Evolutionary conservation across 768 basidiomycete genomes (phyloP).

Genomic region (Kwoniella dendrophila): DNA sequence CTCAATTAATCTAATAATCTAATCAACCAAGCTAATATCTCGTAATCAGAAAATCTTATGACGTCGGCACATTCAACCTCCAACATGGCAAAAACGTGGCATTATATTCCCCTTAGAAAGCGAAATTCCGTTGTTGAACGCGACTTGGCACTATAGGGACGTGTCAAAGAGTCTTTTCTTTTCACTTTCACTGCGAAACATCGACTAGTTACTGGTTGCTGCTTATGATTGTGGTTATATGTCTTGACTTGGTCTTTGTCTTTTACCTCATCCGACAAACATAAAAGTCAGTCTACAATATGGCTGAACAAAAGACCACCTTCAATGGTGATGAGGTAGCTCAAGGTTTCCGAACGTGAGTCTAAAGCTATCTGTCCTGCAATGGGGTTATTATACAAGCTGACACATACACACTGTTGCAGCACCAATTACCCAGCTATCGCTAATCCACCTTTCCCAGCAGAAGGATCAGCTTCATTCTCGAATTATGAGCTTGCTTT

Average conservation of each 20-base stretch:
- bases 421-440: conserved; percentile 51
- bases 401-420: neutral
- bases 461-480: conserved; percentile 56
- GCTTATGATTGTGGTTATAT: no score
- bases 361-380: neutral
- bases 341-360: conserved; percentile 18
- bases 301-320: conserved; percentile 20
- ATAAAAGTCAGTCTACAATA: conserved; percentile 1
- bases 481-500: conserved; percentile 67
- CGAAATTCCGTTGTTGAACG: no score
- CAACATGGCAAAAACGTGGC: no score
- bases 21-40: no score
- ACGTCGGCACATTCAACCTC: conserved; percentile 4
- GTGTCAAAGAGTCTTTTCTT: no score
- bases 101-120: no score
- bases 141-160: no score
- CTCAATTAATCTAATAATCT: no score
- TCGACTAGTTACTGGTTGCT: no score
- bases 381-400: conserved; percentile 1
- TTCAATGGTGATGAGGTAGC: conserved; percentile 6
- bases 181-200: no score
- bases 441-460: conserved; percentile 54
- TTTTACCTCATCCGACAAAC: no score
- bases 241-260: no score
- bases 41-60: neutral